Evolutionary conservation across 108 stramenopile species (phyloP).

Genomic region (Thalassiosira profunda): DNA sequence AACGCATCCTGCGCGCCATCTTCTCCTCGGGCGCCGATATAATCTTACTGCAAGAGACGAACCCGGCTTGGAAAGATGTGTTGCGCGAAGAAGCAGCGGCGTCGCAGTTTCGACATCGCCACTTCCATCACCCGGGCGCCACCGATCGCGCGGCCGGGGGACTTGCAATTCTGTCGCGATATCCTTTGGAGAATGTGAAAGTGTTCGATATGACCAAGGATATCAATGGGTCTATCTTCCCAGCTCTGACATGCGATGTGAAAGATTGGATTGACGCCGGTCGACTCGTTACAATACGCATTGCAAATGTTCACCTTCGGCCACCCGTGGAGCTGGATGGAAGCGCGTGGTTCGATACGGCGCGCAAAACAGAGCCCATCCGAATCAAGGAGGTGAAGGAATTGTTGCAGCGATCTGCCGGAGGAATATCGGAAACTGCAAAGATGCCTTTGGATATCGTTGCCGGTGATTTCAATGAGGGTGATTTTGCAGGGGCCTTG

Average conservation of each 20-base stretch:
- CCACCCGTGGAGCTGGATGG: conserved; percentile 49
- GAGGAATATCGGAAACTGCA: background rate
- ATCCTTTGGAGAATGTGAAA: conserved; percentile 24
- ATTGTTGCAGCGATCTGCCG: conserved; percentile 5
- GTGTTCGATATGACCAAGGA: conserved; percentile 21
- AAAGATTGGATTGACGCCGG: background rate
- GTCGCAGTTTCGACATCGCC: conserved; percentile 2
- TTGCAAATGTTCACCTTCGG: conserved; percentile 42
- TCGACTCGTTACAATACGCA: conserved; percentile 6
- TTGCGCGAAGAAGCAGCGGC: conserved; percentile 17
- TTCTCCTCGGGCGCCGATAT: conserved; percentile 40
- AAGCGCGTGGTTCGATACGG: conserved; percentile 38
- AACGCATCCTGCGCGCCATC: conserved; percentile 29
- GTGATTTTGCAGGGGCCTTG: conserved; percentile 20
- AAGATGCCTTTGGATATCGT: conserved; percentile 23
- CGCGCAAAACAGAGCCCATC: conserved; percentile 36
- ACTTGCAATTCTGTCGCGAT: conserved; percentile 39
- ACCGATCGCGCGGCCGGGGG: conserved; percentile 39
- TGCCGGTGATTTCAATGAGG: conserved; percentile 50
- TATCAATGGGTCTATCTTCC: conserved; percentile 45
- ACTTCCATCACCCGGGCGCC: conserved; percentile 36
- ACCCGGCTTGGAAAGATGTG: conserved; percentile 30
- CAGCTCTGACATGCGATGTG: conserved; percentile 25
- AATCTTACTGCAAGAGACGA: conserved; percentile 47
- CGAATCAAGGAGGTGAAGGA: conserved; percentile 35